A percentile compares a stretch with the other conserved stretches of the same genome.
phyloP scores from a whole-genome alignment of 495 filamentous ascomycete species.

The Ascobolus immersus region DNA sequence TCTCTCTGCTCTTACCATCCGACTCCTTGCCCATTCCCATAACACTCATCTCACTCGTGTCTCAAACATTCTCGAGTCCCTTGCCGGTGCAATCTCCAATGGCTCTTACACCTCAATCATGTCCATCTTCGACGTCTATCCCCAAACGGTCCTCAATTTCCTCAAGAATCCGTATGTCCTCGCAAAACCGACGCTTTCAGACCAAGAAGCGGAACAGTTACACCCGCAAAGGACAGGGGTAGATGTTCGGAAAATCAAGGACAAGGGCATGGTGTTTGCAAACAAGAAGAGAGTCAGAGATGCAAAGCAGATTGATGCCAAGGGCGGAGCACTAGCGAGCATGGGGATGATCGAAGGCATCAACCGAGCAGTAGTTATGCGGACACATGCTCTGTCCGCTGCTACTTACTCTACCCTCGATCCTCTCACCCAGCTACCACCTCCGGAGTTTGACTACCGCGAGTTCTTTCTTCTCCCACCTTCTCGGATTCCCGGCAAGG shows the following conservation, averaged over 20 bases:
- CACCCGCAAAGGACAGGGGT: background rate
- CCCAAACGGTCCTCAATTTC: background rate
- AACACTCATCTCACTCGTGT: no score
- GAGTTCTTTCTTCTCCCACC: background rate
- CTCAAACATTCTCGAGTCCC: no score
- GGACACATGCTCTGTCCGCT: background rate
- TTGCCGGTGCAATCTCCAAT: background rate
- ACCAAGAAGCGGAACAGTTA: background rate
- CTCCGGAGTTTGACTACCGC: background rate
- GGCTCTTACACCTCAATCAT: background rate
- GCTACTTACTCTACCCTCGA: background rate
- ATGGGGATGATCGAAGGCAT: background rate
- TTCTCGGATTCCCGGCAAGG: background rate
- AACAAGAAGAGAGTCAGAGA: no score
- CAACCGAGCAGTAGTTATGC: slow-evolving; percentile 1
- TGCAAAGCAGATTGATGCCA: no score
- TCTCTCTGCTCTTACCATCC: background rate
- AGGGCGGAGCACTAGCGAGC: background rate
- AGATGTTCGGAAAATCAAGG: background rate
- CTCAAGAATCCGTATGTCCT: no score
- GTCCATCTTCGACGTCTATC: background rate
- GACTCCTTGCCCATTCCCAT: no score
- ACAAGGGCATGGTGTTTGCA: background rate
- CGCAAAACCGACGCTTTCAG: background rate
- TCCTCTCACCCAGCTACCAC: no score